Evolutionary conservation across 768 basidiomycete genomes (phyloP).

Genomic region (Coprinopsis sp.): DNA sequence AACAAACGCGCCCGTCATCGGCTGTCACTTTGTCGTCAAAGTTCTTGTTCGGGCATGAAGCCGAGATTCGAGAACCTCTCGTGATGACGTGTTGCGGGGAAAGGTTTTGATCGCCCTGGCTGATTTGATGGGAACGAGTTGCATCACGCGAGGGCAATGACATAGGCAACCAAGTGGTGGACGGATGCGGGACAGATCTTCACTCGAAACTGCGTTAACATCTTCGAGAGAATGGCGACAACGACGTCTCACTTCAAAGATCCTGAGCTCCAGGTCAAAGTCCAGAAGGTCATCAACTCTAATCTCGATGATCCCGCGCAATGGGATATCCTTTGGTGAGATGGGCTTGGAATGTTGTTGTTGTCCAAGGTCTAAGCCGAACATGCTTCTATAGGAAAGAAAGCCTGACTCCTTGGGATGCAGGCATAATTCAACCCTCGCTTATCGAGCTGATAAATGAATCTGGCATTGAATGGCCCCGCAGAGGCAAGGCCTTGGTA

Average conservation of each 20-base stretch:
- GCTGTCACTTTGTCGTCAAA: too few species aligned
- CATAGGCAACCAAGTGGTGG: too few species aligned
- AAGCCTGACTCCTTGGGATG: conserved; percentile 61
- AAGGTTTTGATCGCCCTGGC: too few species aligned
- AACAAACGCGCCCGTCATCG: too few species aligned
- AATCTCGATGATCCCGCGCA: conserved; percentile 8
- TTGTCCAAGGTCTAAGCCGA: too few species aligned
- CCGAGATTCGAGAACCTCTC: too few species aligned
- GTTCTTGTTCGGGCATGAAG: too few species aligned
- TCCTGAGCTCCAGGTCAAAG: not conserved
- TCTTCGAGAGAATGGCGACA: not conserved
- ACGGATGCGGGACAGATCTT: too few species aligned
- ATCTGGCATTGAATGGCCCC: conserved; percentile 40
- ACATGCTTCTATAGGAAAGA: conserved; percentile 32
- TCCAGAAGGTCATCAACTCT: not conserved
- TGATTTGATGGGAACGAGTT: too few species aligned
- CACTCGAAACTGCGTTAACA: too few species aligned
- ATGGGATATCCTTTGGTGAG: conserved; percentile 13
- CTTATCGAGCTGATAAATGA: conserved; percentile 48
- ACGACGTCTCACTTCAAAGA: not conserved
- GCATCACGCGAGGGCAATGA: too few species aligned
- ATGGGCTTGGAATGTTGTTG: not conserved
- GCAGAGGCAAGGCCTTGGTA: conserved; percentile 24
- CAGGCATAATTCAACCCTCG: conserved; percentile 49
- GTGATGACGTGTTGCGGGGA: too few species aligned